Evolutionary conservation across 2,329 filamentous ascomycete genomes (phyloP), one percentile per base, ranked within the genome.

Genomic region (Aureobasidium sp.): DNA sequence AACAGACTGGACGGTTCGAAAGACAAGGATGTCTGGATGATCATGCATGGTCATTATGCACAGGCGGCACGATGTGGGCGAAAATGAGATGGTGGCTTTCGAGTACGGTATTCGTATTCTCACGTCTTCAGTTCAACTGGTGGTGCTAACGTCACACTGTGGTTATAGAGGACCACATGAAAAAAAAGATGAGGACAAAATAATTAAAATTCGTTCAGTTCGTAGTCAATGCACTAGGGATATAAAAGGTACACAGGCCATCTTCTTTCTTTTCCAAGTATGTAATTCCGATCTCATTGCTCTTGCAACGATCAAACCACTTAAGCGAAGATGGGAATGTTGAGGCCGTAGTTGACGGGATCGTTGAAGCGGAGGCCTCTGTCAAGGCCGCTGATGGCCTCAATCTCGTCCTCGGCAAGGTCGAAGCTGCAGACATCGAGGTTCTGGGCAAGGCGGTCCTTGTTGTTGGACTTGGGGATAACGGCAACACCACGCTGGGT

Each of bases 401-500:
- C 77, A 61, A 94, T 76, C 63, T 93, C 90, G 42, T 79, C 78
- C 69, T 85, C 73, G 29, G 81, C 79, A 37, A 92, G 76, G 68
- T 90, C 81, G 71, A 89, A 92, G 64, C 76, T 77, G 65, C 78
- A 82, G 65, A 85, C 83, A 67, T 86, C 82, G 66, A 92, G 76
- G 76, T 91, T 91, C 78, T 87, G 79, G 62, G 77, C 73, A 72
- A 90, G 80, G 67, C 78, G 64, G 66, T 70, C 66, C 74, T 81
- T 75, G 74, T 80, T 80, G 72, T 82, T 87, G 65, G 82, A 87
- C 83, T 93, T 93, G 68, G 89, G 90, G 68, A 94, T 94, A 68
- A 94, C 88, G 51, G 89, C 88, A 61, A 94, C 79, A 36, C 85
- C 85, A 55, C 88, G 82, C 81, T 95, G 90, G 16, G 91, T 95